These are phyloP conservation scores for Ustilago xerochloae DNA, from an alignment of 1,284 basidiomycete species.

Conservation along the genomic window DNA sequence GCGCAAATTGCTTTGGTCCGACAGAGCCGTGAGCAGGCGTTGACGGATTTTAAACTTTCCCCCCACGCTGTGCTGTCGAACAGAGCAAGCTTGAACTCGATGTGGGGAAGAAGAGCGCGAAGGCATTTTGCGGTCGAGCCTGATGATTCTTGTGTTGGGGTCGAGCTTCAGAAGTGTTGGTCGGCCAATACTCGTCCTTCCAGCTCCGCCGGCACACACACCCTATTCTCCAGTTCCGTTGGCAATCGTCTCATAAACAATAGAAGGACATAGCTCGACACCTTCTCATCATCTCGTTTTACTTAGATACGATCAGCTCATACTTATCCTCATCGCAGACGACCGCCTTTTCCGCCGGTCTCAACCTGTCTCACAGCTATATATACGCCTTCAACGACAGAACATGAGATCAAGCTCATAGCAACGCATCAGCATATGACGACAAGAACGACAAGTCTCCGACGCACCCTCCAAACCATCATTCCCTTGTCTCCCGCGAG, in stretches of 20 bases:
- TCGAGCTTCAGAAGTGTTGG: background rate
- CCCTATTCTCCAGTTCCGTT: background rate
- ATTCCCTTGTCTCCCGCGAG: background rate
- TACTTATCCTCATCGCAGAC: background rate
- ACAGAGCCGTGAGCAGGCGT: background rate
- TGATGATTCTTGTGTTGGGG: no score
- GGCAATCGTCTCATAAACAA: background rate
- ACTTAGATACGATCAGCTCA: background rate
- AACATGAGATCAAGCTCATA: background rate
- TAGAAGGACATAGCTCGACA: background rate
- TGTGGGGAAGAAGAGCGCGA: background rate
- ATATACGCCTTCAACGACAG: background rate
- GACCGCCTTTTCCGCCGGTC: background rate
- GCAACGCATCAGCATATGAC: background rate
- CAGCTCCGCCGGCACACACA: constrained; percentile 3
- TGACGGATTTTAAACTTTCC: background rate
- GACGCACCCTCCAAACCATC: background rate
- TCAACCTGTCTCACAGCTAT: background rate
- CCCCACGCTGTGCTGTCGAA: constrained; percentile 12
- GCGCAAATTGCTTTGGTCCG: background rate
- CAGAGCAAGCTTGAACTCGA: background rate
- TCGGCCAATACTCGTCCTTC: background rate
- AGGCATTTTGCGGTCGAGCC: no score
- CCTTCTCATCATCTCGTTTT: background rate
- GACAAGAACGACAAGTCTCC: background rate